A percentile compares a stretch with the other conserved stretches of the same genome.
Conservation (phyloP, 345 rosid genomes). For the Limnanthes douglasii region DNA sequence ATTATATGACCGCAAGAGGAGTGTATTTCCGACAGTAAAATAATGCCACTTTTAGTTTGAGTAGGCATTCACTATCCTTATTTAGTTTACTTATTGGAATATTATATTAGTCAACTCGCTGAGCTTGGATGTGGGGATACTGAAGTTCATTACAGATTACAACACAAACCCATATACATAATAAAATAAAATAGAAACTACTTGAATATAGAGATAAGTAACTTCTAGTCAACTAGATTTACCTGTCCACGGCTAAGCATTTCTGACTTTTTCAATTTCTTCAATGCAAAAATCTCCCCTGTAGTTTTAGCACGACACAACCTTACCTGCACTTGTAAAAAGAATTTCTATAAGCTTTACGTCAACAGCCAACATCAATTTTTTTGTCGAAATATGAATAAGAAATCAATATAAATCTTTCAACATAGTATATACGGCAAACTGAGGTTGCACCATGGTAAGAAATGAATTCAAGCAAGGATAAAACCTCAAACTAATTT, state of each 20-base stretch:
- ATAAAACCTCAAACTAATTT: too few species aligned
- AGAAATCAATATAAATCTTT: neutral
- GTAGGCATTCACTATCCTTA: too few species aligned
- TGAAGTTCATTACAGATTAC: neutral
- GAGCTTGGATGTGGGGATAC: neutral
- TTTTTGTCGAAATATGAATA: too few species aligned
- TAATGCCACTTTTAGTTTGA: too few species aligned
- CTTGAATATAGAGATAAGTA: conserved; percentile 1
- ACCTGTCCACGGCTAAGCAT: conserved; percentile 99
- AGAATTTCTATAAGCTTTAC: too few species aligned
- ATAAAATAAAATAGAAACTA: neutral
- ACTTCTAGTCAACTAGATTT: conserved; percentile 2
- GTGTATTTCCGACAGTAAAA: too few species aligned
- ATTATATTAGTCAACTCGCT: neutral
- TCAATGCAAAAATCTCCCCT: conserved; percentile 88
- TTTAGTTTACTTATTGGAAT: too few species aligned
- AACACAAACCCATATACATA: neutral
- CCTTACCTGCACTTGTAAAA: conserved; percentile 44
- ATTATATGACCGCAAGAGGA: too few species aligned
- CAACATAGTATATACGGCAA: neutral
- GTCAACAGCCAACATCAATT: too few species aligned
- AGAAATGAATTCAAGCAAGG: too few species aligned
- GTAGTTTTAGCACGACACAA: conserved; percentile 75
- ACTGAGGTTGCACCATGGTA: neutral
- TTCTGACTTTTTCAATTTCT: conserved; percentile 90